These are phyloP conservation scores for Tylopilus cervinicoccineus DNA, from an alignment of 768 basidiomycete species.

Conservation along the genomic window DNA sequence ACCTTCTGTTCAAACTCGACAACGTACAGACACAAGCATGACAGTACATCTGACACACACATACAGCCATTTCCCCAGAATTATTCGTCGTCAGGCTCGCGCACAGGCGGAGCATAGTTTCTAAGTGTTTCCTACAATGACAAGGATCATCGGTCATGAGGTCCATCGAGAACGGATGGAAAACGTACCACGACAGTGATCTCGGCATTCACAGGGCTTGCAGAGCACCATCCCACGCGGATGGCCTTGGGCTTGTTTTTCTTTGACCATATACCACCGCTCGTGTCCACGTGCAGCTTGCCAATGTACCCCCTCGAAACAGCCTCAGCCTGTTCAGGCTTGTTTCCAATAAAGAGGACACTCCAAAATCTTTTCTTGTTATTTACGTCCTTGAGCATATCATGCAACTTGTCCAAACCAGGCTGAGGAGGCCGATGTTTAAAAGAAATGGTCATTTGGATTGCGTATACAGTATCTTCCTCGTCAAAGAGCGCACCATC, in stretches of 20 bases:
- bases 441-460: not conserved
- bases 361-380: not conserved
- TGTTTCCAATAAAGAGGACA: constrained; percentile 3
- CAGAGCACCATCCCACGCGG: constrained; percentile 1
- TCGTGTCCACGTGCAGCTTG: not conserved
- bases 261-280: not conserved
- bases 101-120: not conserved
- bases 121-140: not conserved
- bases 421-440: not conserved
- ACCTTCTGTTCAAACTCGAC: not conserved
- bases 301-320: not conserved
- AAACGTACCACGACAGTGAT: not conserved
- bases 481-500: not conserved
- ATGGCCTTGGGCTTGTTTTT: not conserved
- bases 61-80: not conserved
- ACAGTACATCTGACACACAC: not conserved
- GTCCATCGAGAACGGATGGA: not conserved
- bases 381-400: not conserved
- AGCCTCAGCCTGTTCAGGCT: not conserved
- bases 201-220: not conserved
- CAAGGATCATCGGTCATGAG: not conserved
- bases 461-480: not conserved
- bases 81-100: not conserved
- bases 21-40: not conserved
- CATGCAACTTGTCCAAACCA: constrained; percentile 1